phyloP scores from a whole-genome alignment of 1,284 basidiomycete species.

The Apiotrichum veenhuisii region DNA sequence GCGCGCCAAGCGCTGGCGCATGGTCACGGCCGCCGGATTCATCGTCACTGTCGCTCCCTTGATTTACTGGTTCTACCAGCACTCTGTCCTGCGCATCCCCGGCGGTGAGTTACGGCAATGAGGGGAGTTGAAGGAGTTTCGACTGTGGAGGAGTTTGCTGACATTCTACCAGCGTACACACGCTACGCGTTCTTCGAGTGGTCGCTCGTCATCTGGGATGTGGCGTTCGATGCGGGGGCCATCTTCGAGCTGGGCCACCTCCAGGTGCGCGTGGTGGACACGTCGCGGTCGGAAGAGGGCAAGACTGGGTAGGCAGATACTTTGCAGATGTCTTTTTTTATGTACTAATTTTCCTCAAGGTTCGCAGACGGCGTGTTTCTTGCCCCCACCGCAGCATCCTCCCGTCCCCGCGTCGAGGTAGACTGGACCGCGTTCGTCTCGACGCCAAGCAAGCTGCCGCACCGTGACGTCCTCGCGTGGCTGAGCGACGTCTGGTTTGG shows the following conservation, averaged over 20 bases:
- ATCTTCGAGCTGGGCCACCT: conserved; percentile 58
- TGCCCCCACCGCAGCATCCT: conserved; percentile 2
- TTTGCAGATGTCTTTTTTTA: background rate
- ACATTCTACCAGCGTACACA: conserved; percentile 64
- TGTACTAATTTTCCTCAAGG: conserved; percentile 4
- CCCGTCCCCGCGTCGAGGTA: conserved; percentile 10
- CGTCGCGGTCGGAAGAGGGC: conserved; percentile 10
- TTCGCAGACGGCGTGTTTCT: conserved; percentile 9
- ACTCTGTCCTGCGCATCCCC: conserved; percentile 71
- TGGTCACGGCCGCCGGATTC: conserved; percentile 51
- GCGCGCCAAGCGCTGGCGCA: conserved; percentile 11
- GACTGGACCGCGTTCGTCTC: conserved; percentile 22
- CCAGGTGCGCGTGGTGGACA: conserved; percentile 20
- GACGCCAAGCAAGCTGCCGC: conserved; percentile 4
- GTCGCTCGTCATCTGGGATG: conserved; percentile 73
- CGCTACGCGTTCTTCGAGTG: conserved; percentile 82
- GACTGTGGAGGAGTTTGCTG: no score
- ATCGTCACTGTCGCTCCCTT: conserved; percentile 67
- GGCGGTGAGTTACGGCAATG: conserved; percentile 58
- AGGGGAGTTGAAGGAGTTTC: no score
- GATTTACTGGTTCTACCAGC: conserved; percentile 77
- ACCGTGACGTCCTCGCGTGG: conserved; percentile 26
- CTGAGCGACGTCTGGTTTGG: conserved; percentile 44
- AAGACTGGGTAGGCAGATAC: conserved; percentile 16
- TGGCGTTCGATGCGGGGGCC: conserved; percentile 68